These are phyloP conservation scores for Tanacetum coccineum DNA, from an alignment of 129 eudicot species.

Conservation along the genomic window DNA sequence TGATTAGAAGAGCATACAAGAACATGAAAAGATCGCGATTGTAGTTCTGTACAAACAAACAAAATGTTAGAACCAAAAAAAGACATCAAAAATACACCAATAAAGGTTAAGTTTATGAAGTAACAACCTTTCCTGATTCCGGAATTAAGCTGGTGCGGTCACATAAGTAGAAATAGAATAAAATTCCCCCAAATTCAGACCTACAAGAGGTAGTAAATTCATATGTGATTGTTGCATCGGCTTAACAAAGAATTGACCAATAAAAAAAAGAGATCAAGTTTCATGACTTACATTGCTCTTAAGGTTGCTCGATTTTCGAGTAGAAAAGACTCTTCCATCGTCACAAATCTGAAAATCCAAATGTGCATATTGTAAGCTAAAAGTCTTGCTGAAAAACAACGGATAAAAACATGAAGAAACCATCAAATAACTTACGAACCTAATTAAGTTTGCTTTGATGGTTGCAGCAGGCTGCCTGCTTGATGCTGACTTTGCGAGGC, in stretches of 20 bases:
- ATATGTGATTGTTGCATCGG: conserved; percentile 16
- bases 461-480: conserved; percentile 50
- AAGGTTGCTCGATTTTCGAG: conserved; percentile 80
- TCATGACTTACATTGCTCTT: conserved; percentile 78
- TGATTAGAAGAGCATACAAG: conserved; percentile 68
- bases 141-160: conserved; percentile 83
- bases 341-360: conserved; percentile 57
- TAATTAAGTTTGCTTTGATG: conserved; percentile 62
- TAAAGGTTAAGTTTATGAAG: not conserved
- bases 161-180: conserved; percentile 84
- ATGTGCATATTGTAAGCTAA: conserved; percentile 19
- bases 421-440: conserved; percentile 38
- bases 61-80: conserved; percentile 12
- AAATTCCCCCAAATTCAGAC: conserved; percentile 93
- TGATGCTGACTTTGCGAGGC: conserved; percentile 75
- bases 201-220: conserved; percentile 38
- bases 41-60: conserved; percentile 61
- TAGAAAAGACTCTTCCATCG: conserved; percentile 87
- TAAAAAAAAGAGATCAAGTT: conserved; percentile 10
- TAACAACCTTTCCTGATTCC: conserved; percentile 72
- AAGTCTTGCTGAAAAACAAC: not conserved
- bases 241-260: conserved; percentile 13
- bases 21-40: conserved; percentile 87
- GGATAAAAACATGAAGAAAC: conserved; percentile 1
- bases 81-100: not conserved